These are phyloP conservation scores for Heterobasidion irregulare DNA, from an alignment of 1,284 basidiomycete species.

Conservation along the genomic window DNA sequence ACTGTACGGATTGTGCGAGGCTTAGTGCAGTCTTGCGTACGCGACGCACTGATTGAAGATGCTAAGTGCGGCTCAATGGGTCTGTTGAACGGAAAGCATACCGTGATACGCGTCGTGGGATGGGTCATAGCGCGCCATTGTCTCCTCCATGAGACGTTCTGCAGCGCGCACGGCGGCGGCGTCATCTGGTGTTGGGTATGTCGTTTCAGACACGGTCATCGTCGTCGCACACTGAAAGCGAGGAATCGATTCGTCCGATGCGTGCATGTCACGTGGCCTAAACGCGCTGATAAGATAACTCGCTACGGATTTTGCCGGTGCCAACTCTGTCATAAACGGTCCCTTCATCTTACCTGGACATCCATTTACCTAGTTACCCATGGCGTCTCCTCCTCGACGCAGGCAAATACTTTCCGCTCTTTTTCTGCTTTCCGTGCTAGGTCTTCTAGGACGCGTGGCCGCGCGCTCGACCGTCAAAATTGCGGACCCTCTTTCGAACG, in stretches of 20 bases:
- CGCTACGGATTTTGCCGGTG: background rate
- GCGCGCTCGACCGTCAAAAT: background rate
- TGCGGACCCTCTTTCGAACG: too few relatives aligned
- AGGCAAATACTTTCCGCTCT: background rate
- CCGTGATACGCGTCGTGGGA: slow-evolving; percentile 89
- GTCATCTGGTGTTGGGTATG: slow-evolving; percentile 30
- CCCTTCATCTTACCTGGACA: too few relatives aligned
- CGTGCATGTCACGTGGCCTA: background rate
- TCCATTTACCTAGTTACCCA: too few relatives aligned
- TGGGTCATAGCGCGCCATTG: slow-evolving; percentile 82
- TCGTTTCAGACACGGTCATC: background rate
- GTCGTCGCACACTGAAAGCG: background rate
- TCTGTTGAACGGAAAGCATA: slow-evolving; percentile 23
- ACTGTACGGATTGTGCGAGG: slow-evolving; percentile 43
- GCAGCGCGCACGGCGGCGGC: slow-evolving; percentile 44
- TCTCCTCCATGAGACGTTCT: slow-evolving; percentile 64
- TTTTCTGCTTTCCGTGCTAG: background rate
- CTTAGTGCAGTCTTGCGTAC: slow-evolving; percentile 71
- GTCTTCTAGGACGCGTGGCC: background rate
- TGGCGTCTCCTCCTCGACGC: background rate
- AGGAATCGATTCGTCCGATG: background rate
- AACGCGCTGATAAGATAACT: background rate
- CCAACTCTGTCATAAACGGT: background rate
- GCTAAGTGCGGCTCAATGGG: slow-evolving; percentile 2
- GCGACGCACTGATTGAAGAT: slow-evolving; percentile 53